Evolutionary conservation across 495 filamentous ascomycete genomes (phyloP).

Genomic region (Aspergillus ostianus): DNA sequence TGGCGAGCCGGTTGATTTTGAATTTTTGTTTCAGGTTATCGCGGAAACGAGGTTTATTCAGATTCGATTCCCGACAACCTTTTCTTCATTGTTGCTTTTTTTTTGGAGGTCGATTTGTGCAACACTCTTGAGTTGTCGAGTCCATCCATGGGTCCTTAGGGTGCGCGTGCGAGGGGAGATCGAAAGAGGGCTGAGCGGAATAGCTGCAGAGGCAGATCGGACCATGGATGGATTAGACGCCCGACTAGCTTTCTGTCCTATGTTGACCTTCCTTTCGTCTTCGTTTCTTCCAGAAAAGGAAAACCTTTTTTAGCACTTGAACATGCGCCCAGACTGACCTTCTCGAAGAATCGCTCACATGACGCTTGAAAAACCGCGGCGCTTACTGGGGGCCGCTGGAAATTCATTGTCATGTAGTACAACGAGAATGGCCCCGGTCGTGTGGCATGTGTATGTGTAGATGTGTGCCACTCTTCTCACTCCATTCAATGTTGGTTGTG

Average conservation of each 20-base stretch:
- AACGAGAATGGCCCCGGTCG: not conserved
- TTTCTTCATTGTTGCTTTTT: not conserved
- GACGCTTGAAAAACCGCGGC: not conserved
- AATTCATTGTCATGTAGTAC: not conserved
- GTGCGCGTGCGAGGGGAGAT: not conserved
- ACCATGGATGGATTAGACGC: not conserved
- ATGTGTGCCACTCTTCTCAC: not conserved
- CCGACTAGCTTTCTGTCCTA: not conserved
- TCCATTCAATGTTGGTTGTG: not conserved
- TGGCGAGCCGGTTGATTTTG: not conserved
- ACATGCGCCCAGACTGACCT: not conserved
- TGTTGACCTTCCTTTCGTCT: not conserved
- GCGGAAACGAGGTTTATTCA: constrained; percentile 7
- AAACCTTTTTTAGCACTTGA: too few relatives aligned
- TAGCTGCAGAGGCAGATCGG: not conserved
- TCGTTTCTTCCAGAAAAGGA: not conserved
- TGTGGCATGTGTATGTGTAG: not conserved
- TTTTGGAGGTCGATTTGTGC: not conserved
- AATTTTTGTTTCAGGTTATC: constrained; percentile 19
- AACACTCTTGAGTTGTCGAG: not conserved
- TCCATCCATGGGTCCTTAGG: not conserved
- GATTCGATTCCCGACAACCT: not conserved
- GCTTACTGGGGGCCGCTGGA: not conserved
- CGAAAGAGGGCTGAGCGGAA: not conserved
- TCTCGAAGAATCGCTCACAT: not conserved